Evolutionary conservation across 225 moss, liverwort and hornwort genomes (phyloP).

Genomic region (Pseudoscleropodium purum): DNA sequence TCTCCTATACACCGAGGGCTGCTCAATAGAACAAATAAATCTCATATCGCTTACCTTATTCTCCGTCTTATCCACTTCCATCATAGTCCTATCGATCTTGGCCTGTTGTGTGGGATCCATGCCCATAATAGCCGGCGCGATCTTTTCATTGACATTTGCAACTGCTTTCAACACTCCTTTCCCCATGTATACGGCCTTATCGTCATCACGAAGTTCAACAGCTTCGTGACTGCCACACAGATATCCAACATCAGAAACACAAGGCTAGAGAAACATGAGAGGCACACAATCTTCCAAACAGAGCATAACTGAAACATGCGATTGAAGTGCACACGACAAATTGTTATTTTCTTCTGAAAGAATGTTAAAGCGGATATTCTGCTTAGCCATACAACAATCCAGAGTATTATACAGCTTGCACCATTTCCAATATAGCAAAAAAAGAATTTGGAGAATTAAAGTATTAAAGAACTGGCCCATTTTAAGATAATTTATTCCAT

Average conservation of each 20-base stretch:
- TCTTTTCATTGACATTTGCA: constrained; percentile 81
- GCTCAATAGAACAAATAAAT: background rate
- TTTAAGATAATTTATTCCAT: background rate
- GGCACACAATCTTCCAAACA: background rate
- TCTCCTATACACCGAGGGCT: background rate
- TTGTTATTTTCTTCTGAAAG: background rate
- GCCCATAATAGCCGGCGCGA: constrained; percentile 72
- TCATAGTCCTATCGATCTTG: constrained; percentile 79
- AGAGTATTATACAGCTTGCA: background rate
- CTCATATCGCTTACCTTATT: constrained; percentile 58
- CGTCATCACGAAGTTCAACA: constrained; percentile 89
- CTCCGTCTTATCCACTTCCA: constrained; percentile 96
- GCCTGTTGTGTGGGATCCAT: constrained; percentile 91
- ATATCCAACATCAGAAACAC: background rate
- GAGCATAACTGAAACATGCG: background rate
- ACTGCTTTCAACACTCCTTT: constrained; percentile 97
- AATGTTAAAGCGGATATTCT: background rate
- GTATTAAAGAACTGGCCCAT: background rate
- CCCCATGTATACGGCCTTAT: constrained; percentile 74
- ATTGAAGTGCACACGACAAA: background rate
- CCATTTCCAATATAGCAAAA: background rate
- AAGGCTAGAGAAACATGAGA: background rate
- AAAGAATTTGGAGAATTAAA: background rate
- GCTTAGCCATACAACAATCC: background rate
- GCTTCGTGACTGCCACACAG: constrained; percentile 74